Percentiles rank a stretch among this genome's conserved stretches.
These are phyloP conservation scores for Talaromyces sp. DNA, from an alignment of 2,329 filamentous ascomycete genomes.

Conservation along the genomic window DNA sequence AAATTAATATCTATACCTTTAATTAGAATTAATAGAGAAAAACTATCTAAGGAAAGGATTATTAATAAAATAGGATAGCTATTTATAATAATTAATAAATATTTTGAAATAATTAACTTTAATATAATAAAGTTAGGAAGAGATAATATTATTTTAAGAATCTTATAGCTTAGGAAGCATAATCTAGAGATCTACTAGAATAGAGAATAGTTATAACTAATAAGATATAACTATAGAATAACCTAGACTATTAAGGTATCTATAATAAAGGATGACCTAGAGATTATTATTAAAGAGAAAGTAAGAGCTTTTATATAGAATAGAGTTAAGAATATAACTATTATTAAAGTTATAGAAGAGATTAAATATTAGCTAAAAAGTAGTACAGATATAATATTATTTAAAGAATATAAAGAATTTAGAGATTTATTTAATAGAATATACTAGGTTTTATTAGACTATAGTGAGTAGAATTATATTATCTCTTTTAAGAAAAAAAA, in stretches of 20 bases:
- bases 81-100: no score
- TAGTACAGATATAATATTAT: conserved; percentile 1
- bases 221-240: not conserved
- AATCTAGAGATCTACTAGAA: not conserved
- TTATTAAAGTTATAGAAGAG: not conserved
- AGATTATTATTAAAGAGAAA: not conserved
- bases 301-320: not conserved
- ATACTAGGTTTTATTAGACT: conserved; percentile 2
- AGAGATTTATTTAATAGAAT: conserved; percentile 17
- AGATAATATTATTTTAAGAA: not conserved
- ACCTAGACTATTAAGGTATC: not conserved
- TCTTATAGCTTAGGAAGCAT: not conserved
- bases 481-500: conserved; percentile 5
- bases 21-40: no score
- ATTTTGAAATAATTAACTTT: not conserved
- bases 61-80: no score
- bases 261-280: not conserved
- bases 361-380: no score
- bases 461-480: conserved; percentile 4
- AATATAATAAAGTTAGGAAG: not conserved
- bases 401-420: conserved; percentile 11
- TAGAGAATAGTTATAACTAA: not conserved
- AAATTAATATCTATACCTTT: no score
- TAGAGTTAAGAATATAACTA: not conserved
- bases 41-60: no score